Base-by-base conservation (phyloP, 1,284 basidiomycete species). In the Gastroboletus turbinatus region DNA sequence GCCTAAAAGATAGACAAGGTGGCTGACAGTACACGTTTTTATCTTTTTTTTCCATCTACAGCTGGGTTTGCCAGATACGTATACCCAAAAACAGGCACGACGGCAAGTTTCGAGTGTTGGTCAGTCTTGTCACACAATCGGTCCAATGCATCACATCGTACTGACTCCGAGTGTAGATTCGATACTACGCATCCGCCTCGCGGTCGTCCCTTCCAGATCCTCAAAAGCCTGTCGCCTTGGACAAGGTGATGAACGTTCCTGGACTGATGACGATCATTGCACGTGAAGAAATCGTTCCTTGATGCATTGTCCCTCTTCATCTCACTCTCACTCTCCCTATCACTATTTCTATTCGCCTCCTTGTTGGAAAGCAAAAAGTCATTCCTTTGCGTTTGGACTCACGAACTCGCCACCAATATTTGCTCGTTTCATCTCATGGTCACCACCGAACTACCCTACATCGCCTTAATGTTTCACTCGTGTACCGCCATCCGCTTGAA, bases 231-330 rank as follows among this genome's bases (percentile, higher is more conserved):
- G 78, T 86, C 10, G 79, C 80, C 4, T 61, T 85, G 49, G 79
- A 83, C 49, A 73, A 76, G 56, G 79, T 76, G 32, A 75, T 70
- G 55, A 74, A 77, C 52, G 74, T 86, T 5, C 81, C 82, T 3
- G 85, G 84, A n/a, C 73, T 85, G 17, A 87, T 87, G 84, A 85
- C 82, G 30, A 78, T 86, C 62, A 46, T 81, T 25, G 74, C 72
- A 46, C 76, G 82, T 48, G 64, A 76, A 72, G 64, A 73, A 73
- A 56, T 67, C 25, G 21, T 35, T 2, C 43, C 27, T 50, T 70
- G 50, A 63, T 21, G 40, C 13, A 32, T 21, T 32, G 5, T 21
- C 10, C 11, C 14, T 33, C 16, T 33, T 21, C 29, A 7, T 33
- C 25, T n/a, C 17, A 47, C 7, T 35, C 17, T 36, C 35, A 9